Evolutionary conservation across 2,329 filamentous ascomycete genomes (phyloP), one percentile per base, ranked within the genome.

Genomic region (Nemania bipapillata): DNA sequence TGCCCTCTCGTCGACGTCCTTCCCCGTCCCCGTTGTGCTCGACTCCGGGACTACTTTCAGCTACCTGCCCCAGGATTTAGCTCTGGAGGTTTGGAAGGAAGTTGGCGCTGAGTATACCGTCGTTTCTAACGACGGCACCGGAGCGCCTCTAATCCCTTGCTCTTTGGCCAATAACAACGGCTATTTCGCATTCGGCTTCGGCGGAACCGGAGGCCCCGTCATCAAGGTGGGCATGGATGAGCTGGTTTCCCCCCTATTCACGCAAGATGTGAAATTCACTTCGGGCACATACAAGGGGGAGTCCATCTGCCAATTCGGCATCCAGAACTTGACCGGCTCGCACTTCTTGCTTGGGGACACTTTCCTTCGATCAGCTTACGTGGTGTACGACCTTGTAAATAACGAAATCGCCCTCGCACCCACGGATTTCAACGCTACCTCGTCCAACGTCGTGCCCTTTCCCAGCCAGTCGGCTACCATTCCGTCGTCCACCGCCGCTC

Each of bases 31-130:
- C 3, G 90, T 89, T 2, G 84, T 94, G 4, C 85, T 94, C 40
- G 92, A 94, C 79, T 92, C 90, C 0, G 92, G 92, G 42, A 91
- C 89, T n/a, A 92, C 89, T 2, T 82, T 92, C 68, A 90, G 86
- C 72, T 92, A 92, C 75, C 81, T 94, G 0, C 92, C 92, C 0
- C 83, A 87, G 66, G 83, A 87, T 59, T 78, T 93, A 52, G 86
- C 86, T 2, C 70, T 79, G 7, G 78, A 85, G 69, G 80, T 88
- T 11, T 87, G 86, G 85, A 74, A 80, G 9, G 87, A 89, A 72
- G 84, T 86, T 4, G 87, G 87, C 40, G 88, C 85, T 4, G 68
- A 79, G 9, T 87, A 84, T 74, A 86, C 86, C 40, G 86, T 85
- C 7, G 67, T 80, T 8, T 86, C 83, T 72, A 78, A 80, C 17